phyloP scores from a whole-genome alignment of 495 filamentous ascomycete genomes.

The Aspergillus biplanus region DNA sequence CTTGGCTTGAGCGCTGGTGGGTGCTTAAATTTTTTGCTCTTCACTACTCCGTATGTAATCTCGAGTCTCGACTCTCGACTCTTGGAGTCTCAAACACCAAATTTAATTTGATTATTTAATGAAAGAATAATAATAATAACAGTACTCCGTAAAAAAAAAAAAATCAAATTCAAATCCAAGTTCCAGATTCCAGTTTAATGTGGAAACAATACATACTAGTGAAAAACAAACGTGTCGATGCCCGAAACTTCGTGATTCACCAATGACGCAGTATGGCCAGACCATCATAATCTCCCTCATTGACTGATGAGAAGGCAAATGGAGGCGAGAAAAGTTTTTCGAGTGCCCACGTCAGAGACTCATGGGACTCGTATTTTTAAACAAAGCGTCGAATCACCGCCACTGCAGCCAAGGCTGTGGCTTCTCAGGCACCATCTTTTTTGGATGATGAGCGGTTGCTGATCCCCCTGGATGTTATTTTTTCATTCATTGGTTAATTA shows the following conservation, averaged over 20 bases:
- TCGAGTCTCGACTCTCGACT: too few relatives aligned
- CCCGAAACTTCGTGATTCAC: neutral
- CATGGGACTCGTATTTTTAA: neutral
- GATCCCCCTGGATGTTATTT: constrained; percentile 13
- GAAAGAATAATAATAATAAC: neutral
- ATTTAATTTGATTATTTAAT: too few relatives aligned
- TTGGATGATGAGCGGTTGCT: constrained; percentile 5
- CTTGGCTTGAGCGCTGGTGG: neutral
- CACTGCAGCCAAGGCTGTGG: constrained; percentile 14
- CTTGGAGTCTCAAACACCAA: too few relatives aligned
- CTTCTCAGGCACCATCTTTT: constrained; percentile 21
- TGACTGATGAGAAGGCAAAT: neutral
- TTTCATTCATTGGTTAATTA: neutral
- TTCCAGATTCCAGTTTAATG: too few relatives aligned
- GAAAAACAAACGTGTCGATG: neutral
- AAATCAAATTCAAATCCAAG: neutral
- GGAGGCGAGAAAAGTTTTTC: neutral
- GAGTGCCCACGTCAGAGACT: constrained; percentile 2
- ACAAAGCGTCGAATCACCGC: constrained; percentile 7
- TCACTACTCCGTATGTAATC: too few relatives aligned
- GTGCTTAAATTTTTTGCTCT: neutral
- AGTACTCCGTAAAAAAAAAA: neutral
- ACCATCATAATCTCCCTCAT: neutral
- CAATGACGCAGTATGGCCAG: neutral
- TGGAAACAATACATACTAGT: neutral